phyloP scores from a whole-genome alignment of 2,329 filamentous ascomycete species.

The Penicillium sp. region DNA sequence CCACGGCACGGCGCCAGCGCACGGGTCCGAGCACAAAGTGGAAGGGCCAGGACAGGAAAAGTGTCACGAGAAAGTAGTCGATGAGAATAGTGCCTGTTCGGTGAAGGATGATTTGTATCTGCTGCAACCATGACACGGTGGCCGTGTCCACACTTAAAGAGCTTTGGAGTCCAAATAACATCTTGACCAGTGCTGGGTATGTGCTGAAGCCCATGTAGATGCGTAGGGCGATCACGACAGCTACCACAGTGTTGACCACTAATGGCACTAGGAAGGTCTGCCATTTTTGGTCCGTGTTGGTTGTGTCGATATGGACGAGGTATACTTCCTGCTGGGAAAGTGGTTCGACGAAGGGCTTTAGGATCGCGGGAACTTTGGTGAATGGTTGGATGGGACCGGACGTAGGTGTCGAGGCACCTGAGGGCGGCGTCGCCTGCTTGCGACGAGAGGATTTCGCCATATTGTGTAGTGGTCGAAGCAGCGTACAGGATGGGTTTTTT shows the following conservation, averaged over 20 bases:
- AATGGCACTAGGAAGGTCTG: constrained; percentile 78
- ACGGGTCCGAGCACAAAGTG: constrained; percentile 67
- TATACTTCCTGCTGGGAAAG: constrained; percentile 71
- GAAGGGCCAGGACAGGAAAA: constrained; percentile 68
- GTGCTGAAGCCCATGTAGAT: constrained; percentile 64
- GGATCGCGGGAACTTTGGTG: constrained; percentile 57
- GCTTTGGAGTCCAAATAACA: constrained; percentile 62
- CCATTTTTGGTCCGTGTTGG: constrained; percentile 66
- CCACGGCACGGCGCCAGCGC: constrained; percentile 67
- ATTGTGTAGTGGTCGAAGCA: not conserved
- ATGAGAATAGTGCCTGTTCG: constrained; percentile 64
- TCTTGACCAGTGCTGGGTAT: constrained; percentile 65
- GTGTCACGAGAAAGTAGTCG: constrained; percentile 65
- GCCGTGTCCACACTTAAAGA: constrained; percentile 61
- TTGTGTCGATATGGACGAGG: constrained; percentile 74
- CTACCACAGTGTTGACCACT: constrained; percentile 67
- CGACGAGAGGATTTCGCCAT: constrained; percentile 38
- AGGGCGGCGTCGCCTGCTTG: constrained; percentile 23
- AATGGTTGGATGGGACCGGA: constrained; percentile 60
- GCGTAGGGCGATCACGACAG: constrained; percentile 62
- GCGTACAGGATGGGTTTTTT: not conserved
- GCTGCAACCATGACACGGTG: constrained; percentile 53
- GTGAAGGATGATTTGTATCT: constrained; percentile 54
- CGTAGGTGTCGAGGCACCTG: constrained; percentile 32
- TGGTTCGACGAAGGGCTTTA: constrained; percentile 61